Percentiles rank a stretch among this genome's conserved stretches.
Conservation (phyloP, 2,329 filamentous ascomycete species). For the Stagonosporopsis cucurbitacearum region DNA sequence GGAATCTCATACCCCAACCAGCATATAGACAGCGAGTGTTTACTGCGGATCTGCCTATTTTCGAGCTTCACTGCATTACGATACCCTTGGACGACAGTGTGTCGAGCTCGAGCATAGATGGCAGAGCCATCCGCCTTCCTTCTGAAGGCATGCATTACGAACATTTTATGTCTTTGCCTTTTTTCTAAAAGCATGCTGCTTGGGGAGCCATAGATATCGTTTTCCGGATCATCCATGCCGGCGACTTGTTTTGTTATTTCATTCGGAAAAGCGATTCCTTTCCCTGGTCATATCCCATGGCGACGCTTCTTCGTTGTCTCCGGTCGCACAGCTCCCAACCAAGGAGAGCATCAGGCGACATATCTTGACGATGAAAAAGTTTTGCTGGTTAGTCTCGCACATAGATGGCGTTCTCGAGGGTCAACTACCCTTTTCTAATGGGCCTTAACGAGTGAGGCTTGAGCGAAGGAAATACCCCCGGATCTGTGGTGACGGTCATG, state of each 20-base stretch:
- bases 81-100: conserved; percentile 46
- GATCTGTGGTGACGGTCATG: conserved; percentile 39
- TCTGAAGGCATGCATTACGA: conserved; percentile 47
- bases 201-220: conserved; percentile 51
- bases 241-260: conserved; percentile 42
- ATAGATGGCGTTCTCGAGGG: conserved; percentile 50
- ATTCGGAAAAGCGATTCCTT: conserved; percentile 51
- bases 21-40: conserved; percentile 61
- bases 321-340: conserved; percentile 35
- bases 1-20: conserved; percentile 57
- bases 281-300: conserved; percentile 43
- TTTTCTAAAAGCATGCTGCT: conserved; percentile 49
- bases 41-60: conserved; percentile 51
- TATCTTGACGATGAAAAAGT: conserved; percentile 43
- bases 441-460: conserved; percentile 34
- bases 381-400: conserved; percentile 43
- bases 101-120: conserved; percentile 48
- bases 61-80: conserved; percentile 49
- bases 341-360: conserved; percentile 35
- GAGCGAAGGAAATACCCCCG: conserved; percentile 46
- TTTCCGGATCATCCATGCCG: conserved; percentile 48
- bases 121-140: conserved; percentile 42
- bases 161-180: conserved; percentile 49
- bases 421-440: conserved; percentile 36
- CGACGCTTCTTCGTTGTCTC: conserved; percentile 40